phyloP scores from a whole-genome alignment of 768 basidiomycete species.

The Trametes cingulata region DNA sequence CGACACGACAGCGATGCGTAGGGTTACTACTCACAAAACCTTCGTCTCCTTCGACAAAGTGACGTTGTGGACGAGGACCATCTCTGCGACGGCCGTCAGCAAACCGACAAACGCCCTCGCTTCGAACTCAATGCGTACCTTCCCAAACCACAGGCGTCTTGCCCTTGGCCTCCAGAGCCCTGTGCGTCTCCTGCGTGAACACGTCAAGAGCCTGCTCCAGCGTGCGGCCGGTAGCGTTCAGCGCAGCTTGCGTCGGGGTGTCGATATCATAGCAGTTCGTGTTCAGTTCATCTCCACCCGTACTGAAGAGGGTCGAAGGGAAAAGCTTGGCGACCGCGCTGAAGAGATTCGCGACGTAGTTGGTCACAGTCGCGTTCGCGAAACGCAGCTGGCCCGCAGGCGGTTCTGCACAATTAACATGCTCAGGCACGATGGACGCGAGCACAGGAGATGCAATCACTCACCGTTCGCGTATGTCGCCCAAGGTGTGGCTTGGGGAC shows the following conservation, averaged over 20 bases:
- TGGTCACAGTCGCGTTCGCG: slow-evolving; percentile 33
- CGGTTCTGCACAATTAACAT: slow-evolving; percentile 37
- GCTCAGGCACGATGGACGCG: not conserved
- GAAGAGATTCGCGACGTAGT: slow-evolving; percentile 39
- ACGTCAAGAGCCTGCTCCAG: slow-evolving; percentile 39
- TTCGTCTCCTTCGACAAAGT: slow-evolving; percentile 43
- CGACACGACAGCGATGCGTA: not conserved
- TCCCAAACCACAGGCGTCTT: slow-evolving; percentile 55
- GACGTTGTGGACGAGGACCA: slow-evolving; percentile 41
- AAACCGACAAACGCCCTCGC: not conserved
- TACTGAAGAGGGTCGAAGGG: slow-evolving; percentile 40
- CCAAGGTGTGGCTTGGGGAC: slow-evolving; percentile 38
- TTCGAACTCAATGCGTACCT: slow-evolving; percentile 26
- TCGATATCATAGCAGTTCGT: slow-evolving; percentile 42
- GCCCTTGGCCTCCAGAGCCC: slow-evolving; percentile 31
- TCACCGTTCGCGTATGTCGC: slow-evolving; percentile 37
- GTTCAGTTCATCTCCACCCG: slow-evolving; percentile 54
- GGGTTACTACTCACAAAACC: slow-evolving; percentile 46
- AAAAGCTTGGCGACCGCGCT: slow-evolving; percentile 31
- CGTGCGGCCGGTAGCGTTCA: slow-evolving; percentile 37
- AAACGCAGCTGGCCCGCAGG: slow-evolving; percentile 52
- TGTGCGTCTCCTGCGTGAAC: slow-evolving; percentile 41
- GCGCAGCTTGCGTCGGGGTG: slow-evolving; percentile 31
- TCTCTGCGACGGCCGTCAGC: slow-evolving; percentile 21
- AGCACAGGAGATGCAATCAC: not conserved